Conservation (phyloP, 345 rosid genomes). For the Populus euphratica region DNA sequence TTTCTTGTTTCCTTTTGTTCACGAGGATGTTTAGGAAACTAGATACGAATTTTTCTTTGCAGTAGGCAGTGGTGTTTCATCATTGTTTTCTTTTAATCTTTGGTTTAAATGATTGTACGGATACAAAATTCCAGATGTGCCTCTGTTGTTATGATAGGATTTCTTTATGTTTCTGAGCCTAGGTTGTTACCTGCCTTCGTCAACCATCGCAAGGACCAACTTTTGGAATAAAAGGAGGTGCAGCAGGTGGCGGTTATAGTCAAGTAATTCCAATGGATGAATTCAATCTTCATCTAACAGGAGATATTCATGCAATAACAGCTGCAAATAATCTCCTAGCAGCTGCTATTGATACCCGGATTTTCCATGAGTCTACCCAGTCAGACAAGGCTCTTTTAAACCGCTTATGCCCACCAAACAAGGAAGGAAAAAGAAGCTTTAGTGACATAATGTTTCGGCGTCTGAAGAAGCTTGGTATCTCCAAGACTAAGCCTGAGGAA, state of each 20-base stretch:
- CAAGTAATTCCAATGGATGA: constrained; percentile 99
- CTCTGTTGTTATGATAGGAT: neutral
- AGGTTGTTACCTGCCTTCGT: constrained; percentile 96
- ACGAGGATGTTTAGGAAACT: neutral
- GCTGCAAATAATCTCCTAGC: constrained; percentile 99
- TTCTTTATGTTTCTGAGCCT: constrained; percentile 13
- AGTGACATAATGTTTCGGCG: constrained; percentile 83
- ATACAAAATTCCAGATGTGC: neutral
- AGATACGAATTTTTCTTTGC: neutral
- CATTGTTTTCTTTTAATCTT: neutral
- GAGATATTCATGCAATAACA: constrained; percentile 97
- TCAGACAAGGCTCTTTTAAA: constrained; percentile 96
- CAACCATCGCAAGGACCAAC: constrained; percentile 99
- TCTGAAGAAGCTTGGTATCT: constrained; percentile 77
- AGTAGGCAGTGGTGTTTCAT: neutral
- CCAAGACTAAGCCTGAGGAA: constrained; percentile 79
- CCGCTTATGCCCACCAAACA: constrained; percentile 75
- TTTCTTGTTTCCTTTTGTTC: neutral
- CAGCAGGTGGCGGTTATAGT: constrained; percentile 99
- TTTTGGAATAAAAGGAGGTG: constrained; percentile 99
- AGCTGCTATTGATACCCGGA: constrained; percentile 95
- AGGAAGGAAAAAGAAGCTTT: constrained; percentile 81
- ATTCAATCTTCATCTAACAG: constrained; percentile 93
- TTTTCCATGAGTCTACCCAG: constrained; percentile 88
- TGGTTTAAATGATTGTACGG: neutral